Percentiles rank a stretch among this genome's conserved stretches.
Conservation (phyloP, 192 early-diverging fungal genomes). For the Martensiomyces pterosporus region DNA sequence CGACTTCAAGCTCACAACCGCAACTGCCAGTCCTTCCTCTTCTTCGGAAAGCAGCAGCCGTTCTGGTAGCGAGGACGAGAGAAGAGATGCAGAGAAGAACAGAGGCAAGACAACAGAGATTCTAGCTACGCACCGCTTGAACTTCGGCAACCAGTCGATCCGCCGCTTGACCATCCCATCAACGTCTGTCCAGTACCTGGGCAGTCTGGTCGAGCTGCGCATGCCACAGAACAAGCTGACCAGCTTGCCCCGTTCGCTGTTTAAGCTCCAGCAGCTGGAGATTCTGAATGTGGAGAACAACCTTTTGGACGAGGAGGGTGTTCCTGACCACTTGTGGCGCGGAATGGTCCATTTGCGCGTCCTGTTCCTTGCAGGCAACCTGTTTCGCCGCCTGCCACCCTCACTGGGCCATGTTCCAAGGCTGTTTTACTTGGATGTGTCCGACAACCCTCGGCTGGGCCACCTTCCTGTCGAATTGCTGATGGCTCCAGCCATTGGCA, state of each 20-base stretch:
- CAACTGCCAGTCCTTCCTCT: no score
- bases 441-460: slow-evolving; percentile 18
- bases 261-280: slow-evolving; percentile 35
- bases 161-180: slow-evolving; percentile 17
- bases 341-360: slow-evolving; percentile 24
- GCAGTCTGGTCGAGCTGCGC: slow-evolving; percentile 32
- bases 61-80: neutral
- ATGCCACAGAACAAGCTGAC: slow-evolving; percentile 43
- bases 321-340: slow-evolving; percentile 13
- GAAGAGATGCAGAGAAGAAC: neutral
- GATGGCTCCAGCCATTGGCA: slow-evolving; percentile 17
- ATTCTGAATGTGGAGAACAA: slow-evolving; percentile 43
- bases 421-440: slow-evolving; percentile 45
- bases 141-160: slow-evolving; percentile 37
- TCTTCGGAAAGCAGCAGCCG: neutral
- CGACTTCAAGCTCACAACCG: slow-evolving; percentile 12
- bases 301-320: slow-evolving; percentile 16
- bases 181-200: slow-evolving; percentile 15
- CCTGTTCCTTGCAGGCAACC: slow-evolving; percentile 30
- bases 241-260: slow-evolving; percentile 23
- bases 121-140: slow-evolving; percentile 38
- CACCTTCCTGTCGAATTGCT: slow-evolving; percentile 32
- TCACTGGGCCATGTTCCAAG: slow-evolving; percentile 26
- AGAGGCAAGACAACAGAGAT: slow-evolving; percentile 26
- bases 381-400: slow-evolving; percentile 24